These are phyloP conservation scores for Debaryomycetaceae sp. DNA, from an alignment of 1,139 yeast species.

Conservation along the genomic window DNA sequence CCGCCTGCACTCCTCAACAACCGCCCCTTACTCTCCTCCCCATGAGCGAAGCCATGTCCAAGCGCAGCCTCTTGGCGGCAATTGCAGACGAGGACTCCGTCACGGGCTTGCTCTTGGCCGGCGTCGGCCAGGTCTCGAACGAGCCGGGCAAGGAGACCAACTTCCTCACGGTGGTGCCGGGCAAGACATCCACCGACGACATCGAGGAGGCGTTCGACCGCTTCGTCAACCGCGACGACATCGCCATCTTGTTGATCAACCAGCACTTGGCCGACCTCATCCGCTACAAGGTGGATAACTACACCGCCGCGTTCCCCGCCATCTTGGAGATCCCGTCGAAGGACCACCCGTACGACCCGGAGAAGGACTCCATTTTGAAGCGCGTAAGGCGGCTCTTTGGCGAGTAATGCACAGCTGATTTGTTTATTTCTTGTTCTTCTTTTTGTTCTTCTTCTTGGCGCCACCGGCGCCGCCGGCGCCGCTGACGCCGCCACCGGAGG, in stretches of 20 bases:
- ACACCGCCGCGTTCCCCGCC: slow-evolving; percentile 92
- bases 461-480: slow-evolving; percentile 2
- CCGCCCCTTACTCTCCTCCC: too few relatives aligned
- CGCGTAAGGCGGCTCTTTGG: slow-evolving; percentile 94
- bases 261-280: slow-evolving; percentile 94
- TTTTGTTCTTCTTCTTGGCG: slow-evolving; percentile 10
- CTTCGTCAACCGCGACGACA: slow-evolving; percentile 79
- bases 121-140: slow-evolving; percentile 82
- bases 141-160: slow-evolving; percentile 70
- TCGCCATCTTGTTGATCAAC: slow-evolving; percentile 87
- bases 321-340: slow-evolving; percentile 95
- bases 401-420: slow-evolving; percentile 55
- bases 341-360: slow-evolving; percentile 98
- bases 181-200: slow-evolving; percentile 73
- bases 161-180: slow-evolving; percentile 74
- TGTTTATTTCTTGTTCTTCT: slow-evolving; percentile 10
- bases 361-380: slow-evolving; percentile 91
- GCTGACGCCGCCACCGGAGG: too few relatives aligned
- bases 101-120: slow-evolving; percentile 93
- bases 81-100: slow-evolving; percentile 97
- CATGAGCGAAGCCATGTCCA: slow-evolving; percentile 47
- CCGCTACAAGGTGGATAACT: slow-evolving; percentile 75
- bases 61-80: slow-evolving; percentile 80
- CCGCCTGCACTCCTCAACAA: too few relatives aligned
- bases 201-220: slow-evolving; percentile 71